A percentile compares a stretch with the other conserved stretches of the same genome.
Evolutionary conservation across 2,329 filamentous ascomycete genomes (phyloP).

Genomic region (Cercospora sp.): DNA sequence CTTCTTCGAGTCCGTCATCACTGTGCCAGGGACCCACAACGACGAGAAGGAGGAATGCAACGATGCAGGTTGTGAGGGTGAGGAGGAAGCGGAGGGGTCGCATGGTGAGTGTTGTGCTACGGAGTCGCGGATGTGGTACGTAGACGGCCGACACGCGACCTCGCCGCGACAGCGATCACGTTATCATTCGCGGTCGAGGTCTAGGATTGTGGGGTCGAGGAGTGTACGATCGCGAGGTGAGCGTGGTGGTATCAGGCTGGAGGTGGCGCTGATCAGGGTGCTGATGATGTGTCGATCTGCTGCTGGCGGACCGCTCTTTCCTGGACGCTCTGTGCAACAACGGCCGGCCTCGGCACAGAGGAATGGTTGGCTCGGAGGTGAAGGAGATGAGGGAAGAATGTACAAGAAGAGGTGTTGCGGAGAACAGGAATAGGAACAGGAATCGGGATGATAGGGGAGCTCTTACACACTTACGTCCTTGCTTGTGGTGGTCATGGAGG

Average conservation of each 20-base stretch:
- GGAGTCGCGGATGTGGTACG: background rate
- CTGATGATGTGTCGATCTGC: constrained; percentile 12
- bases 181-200: constrained; percentile 14
- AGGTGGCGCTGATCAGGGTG: constrained; percentile 3
- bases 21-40: constrained; percentile 39
- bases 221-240: background rate
- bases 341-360: background rate
- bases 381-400: background rate
- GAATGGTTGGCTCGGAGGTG: background rate
- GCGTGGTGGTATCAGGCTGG: constrained; percentile 7
- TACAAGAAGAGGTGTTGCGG: background rate
- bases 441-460: background rate
- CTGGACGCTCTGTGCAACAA: background rate
- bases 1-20: constrained; percentile 27
- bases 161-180: constrained; percentile 13
- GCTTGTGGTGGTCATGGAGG: background rate
- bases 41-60: constrained; percentile 47
- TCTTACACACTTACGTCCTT: constrained; percentile 4
- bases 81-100: constrained; percentile 45
- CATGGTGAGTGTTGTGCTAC: constrained; percentile 33
- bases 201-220: background rate
- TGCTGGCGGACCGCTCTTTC: constrained; percentile 11
- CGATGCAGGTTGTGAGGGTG: constrained; percentile 45
- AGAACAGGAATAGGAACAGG: background rate
- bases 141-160: constrained; percentile 18